These are phyloP conservation scores for Sarcomyxa edulis DNA, from an alignment of 768 basidiomycete genomes.

Conservation along the genomic window DNA sequence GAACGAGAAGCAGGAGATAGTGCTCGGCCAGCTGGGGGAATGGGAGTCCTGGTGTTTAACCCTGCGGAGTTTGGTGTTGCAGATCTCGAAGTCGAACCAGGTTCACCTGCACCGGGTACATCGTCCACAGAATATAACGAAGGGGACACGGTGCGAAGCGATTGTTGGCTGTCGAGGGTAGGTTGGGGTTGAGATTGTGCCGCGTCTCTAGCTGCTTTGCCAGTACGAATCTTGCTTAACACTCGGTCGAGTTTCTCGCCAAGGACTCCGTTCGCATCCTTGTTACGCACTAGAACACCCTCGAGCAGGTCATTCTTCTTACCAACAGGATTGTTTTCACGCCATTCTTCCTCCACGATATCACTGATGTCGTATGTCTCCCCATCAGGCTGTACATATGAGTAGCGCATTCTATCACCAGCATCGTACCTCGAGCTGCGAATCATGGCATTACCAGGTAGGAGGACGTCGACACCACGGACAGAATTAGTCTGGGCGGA, in stretches of 20 bases:
- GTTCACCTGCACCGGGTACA: slow-evolving; percentile 15
- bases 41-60: slow-evolving; percentile 24
- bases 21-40: slow-evolving; percentile 11
- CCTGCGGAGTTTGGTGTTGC: slow-evolving; percentile 37
- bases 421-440: slow-evolving; percentile 75
- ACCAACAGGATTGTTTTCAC: slow-evolving; percentile 33
- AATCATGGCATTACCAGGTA: slow-evolving; percentile 81
- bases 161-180: slow-evolving; percentile 16
- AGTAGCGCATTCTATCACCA: slow-evolving; percentile 81
- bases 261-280: slow-evolving; percentile 52
- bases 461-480: slow-evolving; percentile 83
- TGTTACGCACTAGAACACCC: slow-evolving; percentile 53
- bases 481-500: slow-evolving; percentile 80
- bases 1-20: slow-evolving; percentile 6
- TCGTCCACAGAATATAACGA: slow-evolving; percentile 61
- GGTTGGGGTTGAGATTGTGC: slow-evolving; percentile 9
- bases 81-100: slow-evolving; percentile 29
- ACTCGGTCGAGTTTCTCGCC: slow-evolving; percentile 72
- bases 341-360: slow-evolving; percentile 86
- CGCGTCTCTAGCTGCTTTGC: slow-evolving; percentile 26
- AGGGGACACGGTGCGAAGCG: slow-evolving; percentile 33
- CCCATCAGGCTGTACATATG: slow-evolving; percentile 87
- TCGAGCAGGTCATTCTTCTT: slow-evolving; percentile 61
- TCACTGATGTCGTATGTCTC: slow-evolving; percentile 93
- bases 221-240: slow-evolving; percentile 69